Evolutionary conservation across 305 asterid genomes (phyloP), one percentile per base, ranked within the genome.

Genomic region (Plantago lanceolata): DNA sequence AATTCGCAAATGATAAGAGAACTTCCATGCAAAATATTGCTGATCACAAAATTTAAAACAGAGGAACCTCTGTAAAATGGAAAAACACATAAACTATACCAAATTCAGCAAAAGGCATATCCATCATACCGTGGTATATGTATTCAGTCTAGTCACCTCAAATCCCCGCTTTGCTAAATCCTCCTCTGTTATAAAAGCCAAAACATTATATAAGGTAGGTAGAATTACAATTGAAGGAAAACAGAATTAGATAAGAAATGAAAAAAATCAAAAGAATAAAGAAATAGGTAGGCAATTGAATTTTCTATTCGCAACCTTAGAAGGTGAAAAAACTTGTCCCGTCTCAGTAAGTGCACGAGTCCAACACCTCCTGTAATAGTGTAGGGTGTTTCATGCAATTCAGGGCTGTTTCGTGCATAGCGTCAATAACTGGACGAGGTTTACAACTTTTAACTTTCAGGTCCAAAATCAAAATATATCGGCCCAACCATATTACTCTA

Each of bases 161-260:
- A 89, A 89, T 60, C 95, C 96, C 67, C 96, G 93, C 70, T 65
- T 77, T 3, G 78, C 65, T 61, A 89, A 93, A 72, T 88, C 93
- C 52, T 84, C 93, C 68, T 84, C 96, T 88, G 91, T 67, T 69
- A 79, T 45, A 52, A 71, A 33, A 35, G 53, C 70, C 52, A 33
- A 63, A 35, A 45, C 33, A 15, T 12, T 8, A 2, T 53, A 16
- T 12, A 40, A 40, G 16, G 47, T 3, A 40, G n/a, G 47, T 40
- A 24, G 1, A 24, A 24, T 24, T 24, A 40, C 47, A 40, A 12
- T 40, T 12, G 0, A 8, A 40, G 47, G 47, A 11, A 40, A 40
- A 40, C 12, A 13, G n/a, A 40, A 40, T 37, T 1, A 40, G 15
- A 40, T 13, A 12, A 12, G 16, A 40, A 11, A 8, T 40, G 2